These are phyloP conservation scores for Crithidia thermophila DNA, from an alignment of 208 protist genomes.

Conservation along the genomic window DNA sequence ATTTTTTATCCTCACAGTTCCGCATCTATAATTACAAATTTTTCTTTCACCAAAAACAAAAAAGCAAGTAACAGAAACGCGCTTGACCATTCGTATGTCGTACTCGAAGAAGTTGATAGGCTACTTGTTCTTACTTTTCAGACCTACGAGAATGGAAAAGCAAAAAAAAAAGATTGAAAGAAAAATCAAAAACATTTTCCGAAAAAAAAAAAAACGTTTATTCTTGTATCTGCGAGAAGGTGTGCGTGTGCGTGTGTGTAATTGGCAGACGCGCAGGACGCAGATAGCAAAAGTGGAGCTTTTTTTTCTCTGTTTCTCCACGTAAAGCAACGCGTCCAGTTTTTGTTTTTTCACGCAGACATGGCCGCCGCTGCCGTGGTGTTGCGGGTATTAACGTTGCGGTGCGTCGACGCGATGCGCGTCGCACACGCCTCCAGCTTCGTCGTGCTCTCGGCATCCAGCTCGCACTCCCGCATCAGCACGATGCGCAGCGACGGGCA, in stretches of 20 bases:
- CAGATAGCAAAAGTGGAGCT: too few relatives aligned
- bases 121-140: conserved; percentile 20
- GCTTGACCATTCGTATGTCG: background rate
- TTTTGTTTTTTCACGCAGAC: background rate
- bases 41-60: background rate
- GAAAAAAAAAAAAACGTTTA: background rate
- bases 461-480: conserved; percentile 10
- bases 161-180: background rate
- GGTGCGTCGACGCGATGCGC: conserved; percentile 14
- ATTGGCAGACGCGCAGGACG: too few relatives aligned
- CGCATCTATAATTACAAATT: too few relatives aligned
- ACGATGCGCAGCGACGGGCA: conserved; percentile 14
- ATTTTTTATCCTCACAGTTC: too few relatives aligned
- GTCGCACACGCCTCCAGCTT: conserved; percentile 14
- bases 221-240: too few relatives aligned
- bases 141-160: background rate
- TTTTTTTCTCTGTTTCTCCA: too few relatives aligned
- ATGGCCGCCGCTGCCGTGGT: background rate
- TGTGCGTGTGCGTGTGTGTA: too few relatives aligned
- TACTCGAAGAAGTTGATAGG: conserved; percentile 23
- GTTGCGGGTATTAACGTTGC: conserved; percentile 1
- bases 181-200: too few relatives aligned
- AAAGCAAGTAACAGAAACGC: background rate
- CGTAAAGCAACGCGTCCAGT: background rate
- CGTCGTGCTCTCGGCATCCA: conserved; percentile 15